Percentiles rank a stretch among this genome's conserved stretches.
Conservation (phyloP, 108 stramenopile species). For the Asterionellopsis glacialis region DNA sequence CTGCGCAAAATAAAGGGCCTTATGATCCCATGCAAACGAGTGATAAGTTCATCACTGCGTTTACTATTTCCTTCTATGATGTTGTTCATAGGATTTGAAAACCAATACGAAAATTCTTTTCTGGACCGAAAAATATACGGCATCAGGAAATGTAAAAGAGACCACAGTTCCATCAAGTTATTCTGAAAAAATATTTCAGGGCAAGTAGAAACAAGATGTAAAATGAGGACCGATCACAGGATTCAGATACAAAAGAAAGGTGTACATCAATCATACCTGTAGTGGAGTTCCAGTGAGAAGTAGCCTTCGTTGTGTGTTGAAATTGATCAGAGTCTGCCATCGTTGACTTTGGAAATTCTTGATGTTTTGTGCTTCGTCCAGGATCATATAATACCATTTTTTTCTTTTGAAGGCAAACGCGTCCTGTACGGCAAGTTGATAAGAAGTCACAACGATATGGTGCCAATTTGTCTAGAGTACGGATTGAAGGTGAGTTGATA, state of each 20-base stretch:
- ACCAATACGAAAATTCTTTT: slow-evolving; percentile 99
- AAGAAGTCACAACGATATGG: slow-evolving; percentile 96
- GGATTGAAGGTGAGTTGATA: not conserved
- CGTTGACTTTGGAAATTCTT: slow-evolving; percentile 97
- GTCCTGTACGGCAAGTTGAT: slow-evolving; percentile 97
- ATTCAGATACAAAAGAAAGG: not conserved
- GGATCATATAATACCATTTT: slow-evolving; percentile 96
- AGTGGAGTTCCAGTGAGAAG: slow-evolving; percentile 93
- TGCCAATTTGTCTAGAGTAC: slow-evolving; percentile 59
- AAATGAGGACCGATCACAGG: not conserved
- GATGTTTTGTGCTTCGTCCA: slow-evolving; percentile 99
- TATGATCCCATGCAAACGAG: slow-evolving; percentile 92
- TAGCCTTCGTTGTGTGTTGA: slow-evolving; percentile 92
- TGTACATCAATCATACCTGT: slow-evolving; percentile 36
- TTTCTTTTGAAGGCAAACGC: slow-evolving; percentile 92
- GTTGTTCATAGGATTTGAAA: slow-evolving; percentile 91
- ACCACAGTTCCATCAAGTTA: slow-evolving; percentile 90
- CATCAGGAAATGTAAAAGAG: slow-evolving; percentile 87
- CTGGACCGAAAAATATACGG: slow-evolving; percentile 84
- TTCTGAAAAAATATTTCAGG: slow-evolving; percentile 57
- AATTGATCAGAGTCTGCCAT: slow-evolving; percentile 98
- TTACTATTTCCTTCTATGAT: slow-evolving; percentile 87
- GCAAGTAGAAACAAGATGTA: not conserved
- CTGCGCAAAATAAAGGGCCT: slow-evolving; percentile 95
- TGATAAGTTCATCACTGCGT: slow-evolving; percentile 79